Conservation (phyloP, 306 rosid species). For the Quercus gilva region DNA sequence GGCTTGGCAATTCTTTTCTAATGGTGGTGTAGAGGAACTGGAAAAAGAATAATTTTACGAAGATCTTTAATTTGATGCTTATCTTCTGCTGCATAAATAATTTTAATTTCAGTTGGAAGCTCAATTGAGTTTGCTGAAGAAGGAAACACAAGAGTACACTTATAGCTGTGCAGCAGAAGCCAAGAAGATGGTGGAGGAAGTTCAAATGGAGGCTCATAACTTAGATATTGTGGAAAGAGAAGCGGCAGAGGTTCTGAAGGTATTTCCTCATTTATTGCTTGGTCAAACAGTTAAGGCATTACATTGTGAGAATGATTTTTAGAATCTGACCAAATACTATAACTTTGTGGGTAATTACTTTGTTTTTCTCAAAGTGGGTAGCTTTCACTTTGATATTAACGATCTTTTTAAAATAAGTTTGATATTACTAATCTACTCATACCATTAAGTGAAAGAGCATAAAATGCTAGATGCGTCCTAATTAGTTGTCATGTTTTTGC, state of each 20-base stretch:
- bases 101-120: constrained; percentile 57
- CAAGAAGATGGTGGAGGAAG: constrained; percentile 53
- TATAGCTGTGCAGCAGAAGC: constrained; percentile 50
- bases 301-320: too few relatives aligned
- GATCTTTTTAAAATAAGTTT: too few relatives aligned
- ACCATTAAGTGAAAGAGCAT: not conserved
- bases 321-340: too few relatives aligned
- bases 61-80: constrained; percentile 17
- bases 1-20: not conserved
- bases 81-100: constrained; percentile 5
- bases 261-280: too few relatives aligned
- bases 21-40: not conserved
- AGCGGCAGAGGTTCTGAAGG: constrained; percentile 50
- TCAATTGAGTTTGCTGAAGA: constrained; percentile 44
- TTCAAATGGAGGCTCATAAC: constrained; percentile 47
- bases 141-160: constrained; percentile 54
- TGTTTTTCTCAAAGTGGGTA: too few relatives aligned
- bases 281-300: too few relatives aligned
- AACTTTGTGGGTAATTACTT: too few relatives aligned
- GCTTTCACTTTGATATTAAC: too few relatives aligned
- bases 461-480: not conserved
- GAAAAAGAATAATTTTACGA: constrained; percentile 7
- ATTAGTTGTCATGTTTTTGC: constrained; percentile 23
- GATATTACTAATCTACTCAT: too few relatives aligned
- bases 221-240: constrained; percentile 63